Percentiles rank a stretch among this genome's conserved stretches.
Evolutionary conservation across 495 filamentous ascomycete species (phyloP).

Genomic region (Podospora pseudoanserina): DNA sequence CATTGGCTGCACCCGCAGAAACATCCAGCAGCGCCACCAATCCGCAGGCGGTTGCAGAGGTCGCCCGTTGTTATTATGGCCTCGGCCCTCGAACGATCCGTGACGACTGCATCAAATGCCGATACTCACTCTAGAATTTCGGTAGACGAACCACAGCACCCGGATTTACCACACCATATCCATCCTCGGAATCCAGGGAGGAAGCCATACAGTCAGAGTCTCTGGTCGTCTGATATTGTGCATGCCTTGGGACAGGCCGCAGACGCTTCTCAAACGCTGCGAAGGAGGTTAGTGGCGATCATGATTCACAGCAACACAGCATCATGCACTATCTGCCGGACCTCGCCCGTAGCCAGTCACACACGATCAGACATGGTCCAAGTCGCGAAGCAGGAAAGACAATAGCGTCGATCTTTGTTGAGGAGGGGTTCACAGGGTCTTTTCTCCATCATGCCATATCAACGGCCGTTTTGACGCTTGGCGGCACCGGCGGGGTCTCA

Average conservation of each 20-base stretch:
- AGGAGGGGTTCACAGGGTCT: not conserved
- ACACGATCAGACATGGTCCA: not conserved
- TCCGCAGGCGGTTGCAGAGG: not conserved
- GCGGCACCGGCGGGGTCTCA: constrained; percentile 7
- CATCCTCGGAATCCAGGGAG: not conserved
- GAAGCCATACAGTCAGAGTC: not conserved
- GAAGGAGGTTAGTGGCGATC: constrained; percentile 1
- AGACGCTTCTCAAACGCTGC: constrained; percentile 17
- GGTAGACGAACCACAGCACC: no score
- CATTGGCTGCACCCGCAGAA: not conserved
- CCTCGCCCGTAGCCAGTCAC: not conserved
- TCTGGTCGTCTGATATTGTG: constrained; percentile 1
- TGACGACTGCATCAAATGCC: not conserved
- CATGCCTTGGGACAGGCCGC: not conserved
- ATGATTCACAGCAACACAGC: constrained; percentile 2
- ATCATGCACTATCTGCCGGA: constrained; percentile 1
- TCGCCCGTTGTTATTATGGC: constrained; percentile 3
- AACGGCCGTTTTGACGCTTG: not conserved
- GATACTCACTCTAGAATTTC: not conserved
- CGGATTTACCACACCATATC: no score
- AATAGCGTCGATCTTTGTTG: not conserved
- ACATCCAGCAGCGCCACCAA: not conserved
- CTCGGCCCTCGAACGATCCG: not conserved
- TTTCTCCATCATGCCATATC: constrained; percentile 2
- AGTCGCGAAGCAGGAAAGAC: not conserved